These are phyloP conservation scores for Triangularia verruculosa DNA, from an alignment of 2,329 filamentous ascomycete species.

Conservation along the genomic window DNA sequence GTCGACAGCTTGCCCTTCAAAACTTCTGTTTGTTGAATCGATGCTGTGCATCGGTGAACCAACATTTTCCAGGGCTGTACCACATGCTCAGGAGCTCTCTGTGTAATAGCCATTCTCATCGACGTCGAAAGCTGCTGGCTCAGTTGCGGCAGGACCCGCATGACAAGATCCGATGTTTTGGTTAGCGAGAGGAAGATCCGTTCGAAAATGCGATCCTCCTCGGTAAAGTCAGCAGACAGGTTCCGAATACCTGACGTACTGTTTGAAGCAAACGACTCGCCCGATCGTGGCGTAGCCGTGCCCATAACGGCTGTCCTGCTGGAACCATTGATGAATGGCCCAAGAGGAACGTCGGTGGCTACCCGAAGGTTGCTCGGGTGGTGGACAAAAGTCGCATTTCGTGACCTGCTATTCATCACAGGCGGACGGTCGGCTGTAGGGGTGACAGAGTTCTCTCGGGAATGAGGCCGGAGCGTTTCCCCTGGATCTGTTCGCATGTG, in stretches of 20 bases:
- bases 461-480: constrained; percentile 50
- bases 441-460: constrained; percentile 51
- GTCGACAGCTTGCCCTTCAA: constrained; percentile 70
- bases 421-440: constrained; percentile 50
- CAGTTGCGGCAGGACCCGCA: constrained; percentile 67
- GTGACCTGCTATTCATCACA: constrained; percentile 37
- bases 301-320: constrained; percentile 51
- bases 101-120: constrained; percentile 60
- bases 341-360: constrained; percentile 50
- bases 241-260: constrained; percentile 49
- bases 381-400: constrained; percentile 41
- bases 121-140: constrained; percentile 63
- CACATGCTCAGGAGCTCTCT: constrained; percentile 56
- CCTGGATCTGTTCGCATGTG: constrained; percentile 32
- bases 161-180: constrained; percentile 68
- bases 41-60: constrained; percentile 66
- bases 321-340: constrained; percentile 47
- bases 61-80: constrained; percentile 67
- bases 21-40: constrained; percentile 69
- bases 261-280: constrained; percentile 70
- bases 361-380: constrained; percentile 55
- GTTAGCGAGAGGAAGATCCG: constrained; percentile 75
- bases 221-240: constrained; percentile 59
- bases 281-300: constrained; percentile 73
- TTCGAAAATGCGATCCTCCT: constrained; percentile 80